Evolutionary conservation across 768 basidiomycete species (phyloP).

Genomic region (Pulveroboletus frians): DNA sequence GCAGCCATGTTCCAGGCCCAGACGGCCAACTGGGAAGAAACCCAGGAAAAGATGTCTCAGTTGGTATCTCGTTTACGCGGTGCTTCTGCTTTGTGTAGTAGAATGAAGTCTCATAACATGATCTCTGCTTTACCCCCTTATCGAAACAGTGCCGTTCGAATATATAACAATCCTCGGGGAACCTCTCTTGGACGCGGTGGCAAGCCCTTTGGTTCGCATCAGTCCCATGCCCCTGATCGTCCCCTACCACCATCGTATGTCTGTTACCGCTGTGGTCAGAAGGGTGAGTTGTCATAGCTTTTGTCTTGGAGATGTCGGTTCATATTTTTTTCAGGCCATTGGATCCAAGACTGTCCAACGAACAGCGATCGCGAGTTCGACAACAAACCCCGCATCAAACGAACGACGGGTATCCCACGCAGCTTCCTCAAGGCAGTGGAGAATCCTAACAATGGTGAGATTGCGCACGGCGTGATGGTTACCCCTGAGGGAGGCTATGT

Average conservation of each 20-base stretch:
- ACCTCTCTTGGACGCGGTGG: conserved; percentile 58
- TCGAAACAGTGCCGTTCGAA: conserved; percentile 57
- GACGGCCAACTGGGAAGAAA: conserved; percentile 94
- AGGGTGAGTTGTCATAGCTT: conserved; percentile 51
- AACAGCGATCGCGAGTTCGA: conserved; percentile 95
- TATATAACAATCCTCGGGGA: conserved; percentile 61
- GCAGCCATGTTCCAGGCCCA: conserved; percentile 98
- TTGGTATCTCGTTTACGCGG: conserved; percentile 66
- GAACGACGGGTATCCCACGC: conserved; percentile 96
- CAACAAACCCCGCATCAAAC: conserved; percentile 90
- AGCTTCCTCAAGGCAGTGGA: conserved; percentile 97
- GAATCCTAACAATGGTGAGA: conserved; percentile 65
- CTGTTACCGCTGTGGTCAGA: conserved; percentile 97
- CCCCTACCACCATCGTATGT: conserved; percentile 94
- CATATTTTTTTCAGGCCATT: conserved; percentile 64
- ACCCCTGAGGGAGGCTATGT: conserved; percentile 98
- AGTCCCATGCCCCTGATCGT: conserved; percentile 57
- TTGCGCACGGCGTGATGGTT: conserved; percentile 91
- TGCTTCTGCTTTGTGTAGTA: conserved; percentile 63
- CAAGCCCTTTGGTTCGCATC: conserved; percentile 42
- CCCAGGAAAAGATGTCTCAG: conserved; percentile 99
- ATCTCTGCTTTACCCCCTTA: conserved; percentile 37
- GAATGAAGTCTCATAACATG: conserved; percentile 65
- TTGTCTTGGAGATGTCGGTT: conserved; percentile 1
- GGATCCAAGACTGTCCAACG: conserved; percentile 99